phyloP scores from a whole-genome alignment of 805 yeast genomes.

The Jamesozyma spencerorum region DNA sequence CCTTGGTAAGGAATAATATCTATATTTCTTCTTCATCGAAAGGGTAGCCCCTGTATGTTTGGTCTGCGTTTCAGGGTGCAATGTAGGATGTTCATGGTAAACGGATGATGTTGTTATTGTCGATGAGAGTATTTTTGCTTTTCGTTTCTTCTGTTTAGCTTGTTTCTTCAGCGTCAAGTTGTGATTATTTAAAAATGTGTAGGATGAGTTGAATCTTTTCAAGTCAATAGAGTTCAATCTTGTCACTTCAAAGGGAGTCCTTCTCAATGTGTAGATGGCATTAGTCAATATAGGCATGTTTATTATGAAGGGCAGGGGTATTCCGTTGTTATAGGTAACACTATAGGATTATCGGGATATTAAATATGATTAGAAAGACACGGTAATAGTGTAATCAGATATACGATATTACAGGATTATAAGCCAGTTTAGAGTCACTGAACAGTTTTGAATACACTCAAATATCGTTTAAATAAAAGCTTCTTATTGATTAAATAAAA shows the following conservation, averaged over 20 bases:
- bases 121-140: slow-evolving; percentile 3
- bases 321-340: too few relatives aligned
- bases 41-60: background rate
- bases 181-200: slow-evolving; percentile 19
- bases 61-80: background rate
- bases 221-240: background rate
- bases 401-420: too few relatives aligned
- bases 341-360: too few relatives aligned
- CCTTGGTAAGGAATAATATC: slow-evolving; percentile 25
- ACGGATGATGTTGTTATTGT: slow-evolving; percentile 4
- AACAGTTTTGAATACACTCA: too few relatives aligned
- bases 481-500: too few relatives aligned
- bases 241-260: background rate
- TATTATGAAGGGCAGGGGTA: too few relatives aligned
- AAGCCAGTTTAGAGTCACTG: too few relatives aligned
- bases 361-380: too few relatives aligned
- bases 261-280: background rate
- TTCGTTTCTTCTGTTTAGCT: slow-evolving; percentile 2
- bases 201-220: slow-evolving; percentile 17
- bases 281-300: background rate
- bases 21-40: slow-evolving; percentile 7
- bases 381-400: too few relatives aligned
- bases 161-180: slow-evolving; percentile 10
- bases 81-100: slow-evolving; percentile 3
- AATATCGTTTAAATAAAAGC: too few relatives aligned